Evolutionary conservation across 2,329 filamentous ascomycete species (phyloP), one percentile per base, ranked within the genome.

Genomic region (Apiospora sp.): DNA sequence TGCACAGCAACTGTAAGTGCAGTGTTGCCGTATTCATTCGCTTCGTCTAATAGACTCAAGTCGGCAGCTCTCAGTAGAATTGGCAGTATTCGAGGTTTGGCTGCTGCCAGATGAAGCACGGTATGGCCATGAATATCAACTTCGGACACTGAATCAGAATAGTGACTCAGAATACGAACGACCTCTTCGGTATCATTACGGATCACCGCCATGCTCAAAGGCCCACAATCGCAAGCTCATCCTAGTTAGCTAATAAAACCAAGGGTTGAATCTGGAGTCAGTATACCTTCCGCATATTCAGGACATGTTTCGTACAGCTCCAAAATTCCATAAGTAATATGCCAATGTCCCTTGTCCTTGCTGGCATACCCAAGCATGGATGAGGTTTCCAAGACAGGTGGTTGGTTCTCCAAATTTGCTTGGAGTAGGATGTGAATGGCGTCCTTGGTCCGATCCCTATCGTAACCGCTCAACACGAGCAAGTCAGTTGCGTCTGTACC

Each of bases 191-290:
- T 14, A 22, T 71, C 58, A 6, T 64, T 48, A 13, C 61, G 61
- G 14, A 71, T 46, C n/a, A 72, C 71, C 3, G 71, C 71, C 46
- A 72, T 67, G 24, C 71, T 71, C n/a, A 72, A 27, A 46, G 61
- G 61, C 0, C 68, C 71, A 27, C 71, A 72, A 14, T 37, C 46
- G 48, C 58, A 72, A 34, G 71, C 71, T 72, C 22, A 14, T 24
- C 12, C 27, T 16, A 4, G 48, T 72, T 70, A 72, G 68, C 24
- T 22, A 24, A 37, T 3, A 4, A 51, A 24, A 51, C 1, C n/a
- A 10, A 24, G 4, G n/a, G 8, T 24, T 27, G n/a, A 1, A 1
- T 13, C 4, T 13, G n/a, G 3, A 27, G 4, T 4, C 6, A 48
- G 5, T 19, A 48, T 48, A 48, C 46, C 46, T 48, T 48, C 46